phyloP scores from a whole-genome alignment of 371 early-diverging fungal genomes.

The Cladochytrium tenue region DNA sequence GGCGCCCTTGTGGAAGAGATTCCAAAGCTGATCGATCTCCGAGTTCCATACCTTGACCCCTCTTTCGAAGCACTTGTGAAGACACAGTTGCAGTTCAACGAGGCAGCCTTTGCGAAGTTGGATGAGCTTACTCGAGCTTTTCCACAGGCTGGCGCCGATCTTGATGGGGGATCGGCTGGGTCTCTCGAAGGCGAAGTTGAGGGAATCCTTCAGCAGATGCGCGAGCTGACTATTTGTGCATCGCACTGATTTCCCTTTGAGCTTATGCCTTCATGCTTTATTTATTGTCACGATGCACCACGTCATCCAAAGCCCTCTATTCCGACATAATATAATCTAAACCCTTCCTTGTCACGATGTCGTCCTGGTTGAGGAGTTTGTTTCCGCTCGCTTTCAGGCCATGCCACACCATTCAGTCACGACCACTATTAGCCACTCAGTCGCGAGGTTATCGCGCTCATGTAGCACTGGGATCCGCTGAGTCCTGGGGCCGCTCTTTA shows the following conservation, averaged over 20 bases:
- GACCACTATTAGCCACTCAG: too few relatives aligned
- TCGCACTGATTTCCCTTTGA: neutral
- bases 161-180: conserved; percentile 12
- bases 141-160: conserved; percentile 15
- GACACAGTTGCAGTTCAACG: conserved; percentile 80
- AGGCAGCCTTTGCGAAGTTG: conserved; percentile 72
- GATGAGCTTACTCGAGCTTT: conserved; percentile 43
- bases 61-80: conserved; percentile 92
- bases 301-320: too few relatives aligned
- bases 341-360: too few relatives aligned
- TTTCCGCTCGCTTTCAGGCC: too few relatives aligned
- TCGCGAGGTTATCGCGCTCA: conserved; percentile 22
- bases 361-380: too few relatives aligned
- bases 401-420: too few relatives aligned
- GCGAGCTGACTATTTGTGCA: conserved; percentile 80
- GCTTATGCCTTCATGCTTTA: too few relatives aligned
- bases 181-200: conserved; percentile 70
- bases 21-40: conserved; percentile 83
- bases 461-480: neutral
- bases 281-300: too few relatives aligned
- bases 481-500: conserved; percentile 16
- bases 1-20: conserved; percentile 78
- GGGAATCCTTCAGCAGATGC: conserved; percentile 82
- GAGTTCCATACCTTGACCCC: conserved; percentile 88
- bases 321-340: too few relatives aligned